These are phyloP conservation scores for Imleria badia DNA, from an alignment of 768 basidiomycete species.

Conservation along the genomic window DNA sequence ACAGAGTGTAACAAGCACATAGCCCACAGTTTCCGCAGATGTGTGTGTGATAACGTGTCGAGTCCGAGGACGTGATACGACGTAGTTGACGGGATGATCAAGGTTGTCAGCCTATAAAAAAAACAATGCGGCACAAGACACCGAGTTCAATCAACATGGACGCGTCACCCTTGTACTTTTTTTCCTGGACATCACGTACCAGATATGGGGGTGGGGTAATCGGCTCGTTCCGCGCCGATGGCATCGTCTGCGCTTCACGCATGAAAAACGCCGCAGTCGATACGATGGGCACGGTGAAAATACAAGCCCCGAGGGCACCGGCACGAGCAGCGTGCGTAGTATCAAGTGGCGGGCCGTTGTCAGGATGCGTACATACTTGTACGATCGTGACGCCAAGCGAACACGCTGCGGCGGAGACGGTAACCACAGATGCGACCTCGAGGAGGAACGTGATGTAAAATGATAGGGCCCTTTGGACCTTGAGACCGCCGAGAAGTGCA, in stretches of 20 bases:
- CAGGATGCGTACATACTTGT: neutral
- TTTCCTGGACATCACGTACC: conserved; percentile 5
- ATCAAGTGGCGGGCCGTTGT: neutral
- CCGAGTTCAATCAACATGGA: neutral
- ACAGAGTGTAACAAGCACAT: conserved; percentile 14
- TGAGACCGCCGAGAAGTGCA: neutral
- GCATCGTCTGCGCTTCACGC: neutral
- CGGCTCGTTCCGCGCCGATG: conserved; percentile 2
- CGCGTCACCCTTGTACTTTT: neutral
- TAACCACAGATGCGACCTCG: conserved; percentile 7
- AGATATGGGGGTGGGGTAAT: neutral
- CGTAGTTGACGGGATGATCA: neutral
- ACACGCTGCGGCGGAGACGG: conserved; percentile 14
- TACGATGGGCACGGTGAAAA: conserved; percentile 6
- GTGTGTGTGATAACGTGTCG: conserved; percentile 6
- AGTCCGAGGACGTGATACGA: neutral
- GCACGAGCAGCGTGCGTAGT: conserved; percentile 16
- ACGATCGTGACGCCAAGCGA: conserved; percentile 8
- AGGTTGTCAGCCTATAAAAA: neutral
- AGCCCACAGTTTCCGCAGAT: conserved; percentile 10
- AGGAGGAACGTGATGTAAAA: conserved; percentile 2
- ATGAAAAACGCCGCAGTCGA: conserved; percentile 7
- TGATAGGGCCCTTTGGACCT: neutral
- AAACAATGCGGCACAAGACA: neutral
- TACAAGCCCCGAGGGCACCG: conserved; percentile 10